Percentiles rank a stretch among this genome's conserved stretches.
Evolutionary conservation across 2,329 filamentous ascomycete genomes (phyloP).

Genomic region (Claviceps quebecensis): DNA sequence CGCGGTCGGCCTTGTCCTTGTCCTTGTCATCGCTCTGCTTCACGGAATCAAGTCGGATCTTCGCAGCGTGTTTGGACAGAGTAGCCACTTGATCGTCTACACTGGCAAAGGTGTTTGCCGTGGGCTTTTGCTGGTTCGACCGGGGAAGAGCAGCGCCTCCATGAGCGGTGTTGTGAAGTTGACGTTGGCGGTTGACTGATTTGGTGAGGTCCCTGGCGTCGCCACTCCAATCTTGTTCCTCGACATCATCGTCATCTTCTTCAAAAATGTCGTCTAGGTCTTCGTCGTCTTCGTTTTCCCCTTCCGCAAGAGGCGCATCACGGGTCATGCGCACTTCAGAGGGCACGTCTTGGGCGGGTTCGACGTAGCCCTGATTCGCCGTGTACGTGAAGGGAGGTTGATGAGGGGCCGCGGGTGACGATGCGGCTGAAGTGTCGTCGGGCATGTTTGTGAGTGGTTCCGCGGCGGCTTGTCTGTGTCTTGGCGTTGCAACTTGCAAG

Average conservation of each 20-base stretch:
- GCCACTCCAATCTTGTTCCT: conserved; percentile 48
- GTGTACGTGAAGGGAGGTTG: conserved; percentile 31
- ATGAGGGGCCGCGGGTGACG: conserved; percentile 27
- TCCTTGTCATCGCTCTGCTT: conserved; percentile 39
- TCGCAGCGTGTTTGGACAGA: conserved; percentile 72
- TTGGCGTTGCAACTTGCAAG: background rate
- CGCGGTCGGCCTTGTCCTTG: conserved; percentile 83
- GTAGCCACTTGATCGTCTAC: conserved; percentile 80
- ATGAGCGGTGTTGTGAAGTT: conserved; percentile 35
- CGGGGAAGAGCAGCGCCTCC: conserved; percentile 41
- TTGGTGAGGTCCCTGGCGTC: conserved; percentile 61
- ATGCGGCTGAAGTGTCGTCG: conserved; percentile 9
- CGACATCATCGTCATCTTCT: conserved; percentile 37
- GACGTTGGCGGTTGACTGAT: conserved; percentile 73
- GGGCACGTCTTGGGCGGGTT: conserved; percentile 22
- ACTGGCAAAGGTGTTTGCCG: conserved; percentile 62
- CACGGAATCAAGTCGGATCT: conserved; percentile 64
- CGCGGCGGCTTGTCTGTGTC: background rate
- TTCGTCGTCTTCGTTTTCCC: conserved; percentile 20
- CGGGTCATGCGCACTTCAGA: conserved; percentile 17
- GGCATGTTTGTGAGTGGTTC: conserved; percentile 7
- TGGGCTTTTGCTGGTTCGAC: conserved; percentile 65
- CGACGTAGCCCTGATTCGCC: conserved; percentile 27
- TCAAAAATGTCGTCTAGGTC: conserved; percentile 28
- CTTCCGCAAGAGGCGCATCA: conserved; percentile 11